Evolutionary conservation across 768 basidiomycete genomes (phyloP).

Genomic region (Mycena capillaripes): DNA sequence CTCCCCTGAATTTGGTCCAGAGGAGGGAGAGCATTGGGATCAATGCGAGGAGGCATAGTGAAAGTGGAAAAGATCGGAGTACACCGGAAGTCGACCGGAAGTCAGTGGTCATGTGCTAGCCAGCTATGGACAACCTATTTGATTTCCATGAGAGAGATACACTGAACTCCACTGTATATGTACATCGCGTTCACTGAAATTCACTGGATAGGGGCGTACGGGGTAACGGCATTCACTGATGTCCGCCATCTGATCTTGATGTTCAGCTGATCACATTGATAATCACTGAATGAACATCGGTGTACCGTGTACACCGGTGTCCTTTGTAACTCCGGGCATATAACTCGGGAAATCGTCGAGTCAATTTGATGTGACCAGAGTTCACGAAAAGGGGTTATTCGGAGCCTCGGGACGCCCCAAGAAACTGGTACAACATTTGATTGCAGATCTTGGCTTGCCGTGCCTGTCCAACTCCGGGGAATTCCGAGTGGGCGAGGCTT

Average conservation of each 20-base stretch:
- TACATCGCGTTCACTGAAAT: neutral
- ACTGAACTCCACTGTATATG: neutral
- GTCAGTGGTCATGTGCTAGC: neutral
- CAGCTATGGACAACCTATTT: neutral
- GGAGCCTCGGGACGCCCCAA: no score
- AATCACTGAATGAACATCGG: neutral
- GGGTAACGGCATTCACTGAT: neutral
- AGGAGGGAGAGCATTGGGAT: neutral
- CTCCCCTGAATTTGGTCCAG: neutral
- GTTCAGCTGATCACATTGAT: neutral
- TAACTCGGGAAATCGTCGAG: neutral
- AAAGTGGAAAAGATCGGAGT: neutral
- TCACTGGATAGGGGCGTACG: neutral
- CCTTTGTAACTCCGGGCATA: constrained; percentile 9
- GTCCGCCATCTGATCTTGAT: neutral
- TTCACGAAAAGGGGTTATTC: no score
- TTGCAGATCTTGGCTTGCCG: no score
- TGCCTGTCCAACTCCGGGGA: no score
- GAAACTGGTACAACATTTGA: no score
- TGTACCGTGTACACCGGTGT: neutral
- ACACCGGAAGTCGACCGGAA: neutral
- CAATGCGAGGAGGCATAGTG: neutral
- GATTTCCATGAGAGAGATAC: neutral
- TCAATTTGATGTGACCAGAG: no score
- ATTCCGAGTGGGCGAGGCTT: no score